Base-by-base conservation (phyloP, 2,329 filamentous ascomycete species). In the Ascochyta lentis region DNA sequence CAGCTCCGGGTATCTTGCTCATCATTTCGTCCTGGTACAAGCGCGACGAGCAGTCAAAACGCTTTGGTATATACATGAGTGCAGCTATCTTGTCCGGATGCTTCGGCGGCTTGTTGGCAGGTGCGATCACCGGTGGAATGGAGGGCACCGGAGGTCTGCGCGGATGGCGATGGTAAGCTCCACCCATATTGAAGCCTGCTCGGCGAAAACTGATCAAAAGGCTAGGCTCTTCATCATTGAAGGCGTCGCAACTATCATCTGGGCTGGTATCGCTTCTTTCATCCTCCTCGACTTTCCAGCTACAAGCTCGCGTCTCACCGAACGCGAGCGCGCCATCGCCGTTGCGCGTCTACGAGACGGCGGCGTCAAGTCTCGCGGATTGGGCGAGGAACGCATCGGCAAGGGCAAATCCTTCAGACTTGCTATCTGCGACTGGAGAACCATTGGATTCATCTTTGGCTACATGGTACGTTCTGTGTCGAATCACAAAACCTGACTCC, bases 1-100 rank as follows among this genome's bases (percentile, higher is more conserved):
- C 19, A 52, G 83, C 81, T 41, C 83, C 84, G 0, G 84, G 83
- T 24, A 79, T 85, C 39, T 73, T 84, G 41, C 79, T 81, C 41
- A 78, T 83, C 22, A 76, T 87, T 6, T 84, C 82, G 0, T 84
- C 78, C 0, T 87, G 84, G 84, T 87, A 87, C 64, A 82, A 83
- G 56, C 81, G 79, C 44, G 79, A 80, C 12, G 85, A 87, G 61
- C 79, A 86, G 38, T 80, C 81, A 0, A 84, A 83, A 46, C 79
- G 85, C 3, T 83, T 84, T 40, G 82, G 79, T 7, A 69, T 87
- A 1, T 86, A 84, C 61, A 83, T 85, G 57, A 82, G 84, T n/a
- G 83, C 81, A 1, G 83, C 83, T 0, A 81, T 86, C 2, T 74
- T 84, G 3, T 83, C 77, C 0, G 82, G 82, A n/a, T 83, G 81